phyloP scores from a whole-genome alignment of 2,329 filamentous ascomycete genomes.

The Talaromyces sp. region DNA sequence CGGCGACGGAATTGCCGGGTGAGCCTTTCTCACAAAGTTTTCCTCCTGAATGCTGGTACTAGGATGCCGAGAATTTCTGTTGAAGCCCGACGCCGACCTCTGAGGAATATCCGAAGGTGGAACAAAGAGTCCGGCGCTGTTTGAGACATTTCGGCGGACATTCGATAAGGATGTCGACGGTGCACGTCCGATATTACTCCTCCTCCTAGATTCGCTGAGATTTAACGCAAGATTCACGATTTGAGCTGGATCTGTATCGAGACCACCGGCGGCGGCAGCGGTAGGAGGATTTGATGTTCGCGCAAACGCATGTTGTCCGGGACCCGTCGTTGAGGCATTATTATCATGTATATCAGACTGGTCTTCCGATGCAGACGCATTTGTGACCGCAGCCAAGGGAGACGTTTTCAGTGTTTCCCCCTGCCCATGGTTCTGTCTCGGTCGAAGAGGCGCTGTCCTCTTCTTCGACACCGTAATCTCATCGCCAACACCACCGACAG shows the following conservation, averaged over 20 bases:
- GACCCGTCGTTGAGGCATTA: slow-evolving; percentile 2
- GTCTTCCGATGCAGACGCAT: slow-evolving; percentile 14
- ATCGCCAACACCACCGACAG: slow-evolving; percentile 24
- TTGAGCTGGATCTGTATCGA: slow-evolving; percentile 75
- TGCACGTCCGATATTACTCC: slow-evolving; percentile 55
- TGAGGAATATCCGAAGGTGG: slow-evolving; percentile 15
- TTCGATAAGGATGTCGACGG: slow-evolving; percentile 45
- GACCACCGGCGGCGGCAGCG: slow-evolving; percentile 28
- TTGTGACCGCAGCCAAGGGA: slow-evolving; percentile 23
- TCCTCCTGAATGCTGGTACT: slow-evolving; percentile 23
- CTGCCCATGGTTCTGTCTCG: slow-evolving; percentile 24
- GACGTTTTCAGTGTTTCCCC: slow-evolving; percentile 28
- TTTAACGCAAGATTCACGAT: slow-evolving; percentile 91
- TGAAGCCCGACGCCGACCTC: slow-evolving; percentile 8
- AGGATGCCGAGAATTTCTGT: slow-evolving; percentile 13
- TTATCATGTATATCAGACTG: slow-evolving; percentile 5
- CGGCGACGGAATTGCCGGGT: background rate
- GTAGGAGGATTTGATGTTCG: slow-evolving; percentile 13
- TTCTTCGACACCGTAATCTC: slow-evolving; percentile 31
- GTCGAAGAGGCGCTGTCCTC: slow-evolving; percentile 24
- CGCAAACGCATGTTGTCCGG: slow-evolving; percentile 5
- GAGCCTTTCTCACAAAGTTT: background rate
- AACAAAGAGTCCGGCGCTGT: slow-evolving; percentile 18
- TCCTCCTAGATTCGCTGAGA: slow-evolving; percentile 69
- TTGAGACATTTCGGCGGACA: slow-evolving; percentile 28